Conservation (phyloP, 306 rosid species). For the Hippophae rhamnoides region DNA sequence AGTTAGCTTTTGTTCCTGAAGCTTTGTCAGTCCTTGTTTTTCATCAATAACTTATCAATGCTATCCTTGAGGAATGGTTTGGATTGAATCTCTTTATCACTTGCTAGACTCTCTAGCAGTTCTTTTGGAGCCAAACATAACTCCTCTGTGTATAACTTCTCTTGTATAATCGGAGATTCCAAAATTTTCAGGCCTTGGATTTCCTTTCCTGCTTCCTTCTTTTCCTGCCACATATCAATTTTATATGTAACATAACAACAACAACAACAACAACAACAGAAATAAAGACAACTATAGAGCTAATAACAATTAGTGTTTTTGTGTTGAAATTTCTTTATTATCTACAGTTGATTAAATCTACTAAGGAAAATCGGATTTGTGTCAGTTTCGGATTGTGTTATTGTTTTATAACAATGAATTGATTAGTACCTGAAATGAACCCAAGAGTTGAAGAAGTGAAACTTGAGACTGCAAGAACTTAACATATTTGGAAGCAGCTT, state of each 20-base stretch:
- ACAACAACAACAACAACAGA: too few species aligned
- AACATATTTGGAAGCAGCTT: slow-evolving; percentile 61
- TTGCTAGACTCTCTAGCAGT: slow-evolving; percentile 27
- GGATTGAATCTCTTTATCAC: slow-evolving; percentile 18
- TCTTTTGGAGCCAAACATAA: slow-evolving; percentile 52
- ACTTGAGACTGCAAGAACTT: slow-evolving; percentile 70
- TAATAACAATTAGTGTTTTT: too few species aligned
- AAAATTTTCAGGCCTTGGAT: slow-evolving; percentile 25
- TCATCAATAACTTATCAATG: slow-evolving; percentile 18
- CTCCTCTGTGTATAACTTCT: slow-evolving; percentile 59
- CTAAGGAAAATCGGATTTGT: too few species aligned
- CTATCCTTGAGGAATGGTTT: slow-evolving; percentile 27
- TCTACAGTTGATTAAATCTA: too few species aligned
- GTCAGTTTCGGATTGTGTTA: too few species aligned
- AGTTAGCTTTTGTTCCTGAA: too few species aligned
- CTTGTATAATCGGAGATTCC: slow-evolving; percentile 47
- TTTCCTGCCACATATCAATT: slow-evolving; percentile 8
- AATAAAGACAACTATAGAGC: too few species aligned
- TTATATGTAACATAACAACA: too few species aligned
- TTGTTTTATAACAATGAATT: too few species aligned
- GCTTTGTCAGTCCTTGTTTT: background rate
- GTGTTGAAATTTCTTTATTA: too few species aligned
- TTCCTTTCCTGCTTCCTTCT: slow-evolving; percentile 3
- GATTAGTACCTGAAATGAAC: slow-evolving; percentile 11
- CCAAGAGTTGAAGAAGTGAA: slow-evolving; percentile 39